Percentiles rank a stretch among this genome's conserved stretches.
These are phyloP conservation scores for Datisca glomerata DNA, from an alignment of 306 rosid genomes.

Conservation along the genomic window DNA sequence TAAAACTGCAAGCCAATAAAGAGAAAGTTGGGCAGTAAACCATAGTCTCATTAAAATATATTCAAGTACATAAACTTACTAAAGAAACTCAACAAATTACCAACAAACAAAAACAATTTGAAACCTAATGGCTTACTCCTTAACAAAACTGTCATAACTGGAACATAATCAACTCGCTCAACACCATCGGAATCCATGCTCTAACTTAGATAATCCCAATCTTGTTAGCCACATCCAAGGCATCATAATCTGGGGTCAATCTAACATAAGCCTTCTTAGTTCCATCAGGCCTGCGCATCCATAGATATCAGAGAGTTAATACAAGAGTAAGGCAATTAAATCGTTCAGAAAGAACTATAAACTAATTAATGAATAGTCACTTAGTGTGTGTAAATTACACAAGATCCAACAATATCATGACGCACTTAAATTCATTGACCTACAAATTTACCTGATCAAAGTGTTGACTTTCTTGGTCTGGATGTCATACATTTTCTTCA, in stretches of 20 bases:
- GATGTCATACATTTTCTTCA: constrained; percentile 86
- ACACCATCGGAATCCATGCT: constrained; percentile 2
- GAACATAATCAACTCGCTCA: constrained; percentile 9
- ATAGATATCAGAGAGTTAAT: neutral
- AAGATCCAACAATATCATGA: no score
- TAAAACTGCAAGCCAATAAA: no score
- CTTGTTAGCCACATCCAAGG: constrained; percentile 91
- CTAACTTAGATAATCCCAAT: constrained; percentile 68
- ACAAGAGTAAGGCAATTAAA: no score
- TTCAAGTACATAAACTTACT: no score
- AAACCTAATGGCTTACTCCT: constrained; percentile 2
- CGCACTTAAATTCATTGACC: no score
- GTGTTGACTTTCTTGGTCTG: constrained; percentile 92
- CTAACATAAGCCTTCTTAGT: constrained; percentile 91
- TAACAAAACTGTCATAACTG: constrained; percentile 31
- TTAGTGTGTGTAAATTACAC: no score
- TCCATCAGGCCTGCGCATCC: constrained; percentile 78
- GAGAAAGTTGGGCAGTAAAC: no score
- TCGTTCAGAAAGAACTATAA: no score
- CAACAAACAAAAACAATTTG: no score
- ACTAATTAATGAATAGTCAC: no score
- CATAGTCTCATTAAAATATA: no score
- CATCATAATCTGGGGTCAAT: constrained; percentile 78
- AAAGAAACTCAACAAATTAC: no score
- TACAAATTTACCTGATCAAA: constrained; percentile 71